These are phyloP conservation scores for Aspergillus affinis DNA, from an alignment of 495 filamentous ascomycete species.

Conservation along the genomic window DNA sequence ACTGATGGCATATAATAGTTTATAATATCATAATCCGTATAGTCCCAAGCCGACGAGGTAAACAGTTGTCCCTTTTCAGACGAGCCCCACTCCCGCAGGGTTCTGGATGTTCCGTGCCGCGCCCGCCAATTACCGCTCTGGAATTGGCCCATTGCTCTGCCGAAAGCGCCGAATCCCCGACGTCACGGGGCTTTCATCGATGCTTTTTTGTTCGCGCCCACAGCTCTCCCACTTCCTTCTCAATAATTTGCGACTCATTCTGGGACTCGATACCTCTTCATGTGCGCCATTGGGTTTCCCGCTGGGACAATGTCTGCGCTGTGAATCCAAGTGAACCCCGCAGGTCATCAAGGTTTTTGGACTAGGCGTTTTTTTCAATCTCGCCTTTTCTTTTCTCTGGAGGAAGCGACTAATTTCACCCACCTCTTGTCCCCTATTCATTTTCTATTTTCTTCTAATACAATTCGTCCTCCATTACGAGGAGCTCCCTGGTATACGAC, in stretches of 20 bases:
- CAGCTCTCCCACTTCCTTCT: conserved; percentile 6
- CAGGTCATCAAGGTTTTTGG: conserved; percentile 19
- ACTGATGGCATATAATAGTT: no score
- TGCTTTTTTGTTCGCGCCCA: conserved; percentile 12
- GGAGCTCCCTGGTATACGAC: not conserved
- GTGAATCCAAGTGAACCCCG: conserved; percentile 23
- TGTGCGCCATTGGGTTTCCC: conserved; percentile 16
- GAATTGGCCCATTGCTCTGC: conserved; percentile 24
- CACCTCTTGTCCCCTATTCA: not conserved
- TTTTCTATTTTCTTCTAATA: not conserved
- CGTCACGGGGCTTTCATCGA: conserved; percentile 27
- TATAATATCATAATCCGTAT: no score
- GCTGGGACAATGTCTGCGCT: conserved; percentile 26
- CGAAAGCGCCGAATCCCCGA: conserved; percentile 42
- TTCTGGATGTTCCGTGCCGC: conserved; percentile 23
- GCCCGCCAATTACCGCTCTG: conserved; percentile 32
- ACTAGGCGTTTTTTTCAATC: not conserved
- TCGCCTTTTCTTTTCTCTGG: not conserved
- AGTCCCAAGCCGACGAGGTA: not conserved
- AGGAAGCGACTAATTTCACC: not conserved
- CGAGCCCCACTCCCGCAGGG: conserved; percentile 15
- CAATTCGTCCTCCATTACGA: not conserved
- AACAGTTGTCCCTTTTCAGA: conserved; percentile 20
- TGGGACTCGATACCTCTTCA: not conserved
- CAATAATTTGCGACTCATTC: conserved; percentile 4